phyloP scores from a whole-genome alignment of 2,329 filamentous ascomycete genomes.

The Helotiales sp. region DNA sequence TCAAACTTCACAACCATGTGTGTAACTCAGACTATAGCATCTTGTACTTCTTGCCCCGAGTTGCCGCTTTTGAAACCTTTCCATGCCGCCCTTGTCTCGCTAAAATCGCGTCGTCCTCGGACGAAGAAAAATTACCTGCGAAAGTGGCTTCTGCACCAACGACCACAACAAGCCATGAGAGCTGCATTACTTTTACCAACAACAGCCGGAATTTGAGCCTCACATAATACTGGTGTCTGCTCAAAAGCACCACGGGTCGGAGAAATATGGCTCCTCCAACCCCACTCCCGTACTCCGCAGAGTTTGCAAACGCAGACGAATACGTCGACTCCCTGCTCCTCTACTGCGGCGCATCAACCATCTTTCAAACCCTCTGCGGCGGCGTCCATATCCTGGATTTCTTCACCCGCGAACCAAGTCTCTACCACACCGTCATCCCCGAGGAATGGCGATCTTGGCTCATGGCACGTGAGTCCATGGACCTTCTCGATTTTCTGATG shows the following conservation, averaged over 20 bases:
- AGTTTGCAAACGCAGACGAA: slow-evolving; percentile 68
- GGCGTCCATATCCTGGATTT: slow-evolving; percentile 98
- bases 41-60: background rate
- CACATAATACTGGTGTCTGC: background rate
- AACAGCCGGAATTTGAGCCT: background rate
- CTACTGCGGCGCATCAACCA: slow-evolving; percentile 71
- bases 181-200: background rate
- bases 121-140: background rate
- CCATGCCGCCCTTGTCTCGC: too few relatives aligned
- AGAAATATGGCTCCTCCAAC: slow-evolving; percentile 29
- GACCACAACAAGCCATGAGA: background rate
- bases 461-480: slow-evolving; percentile 66
- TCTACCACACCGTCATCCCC: slow-evolving; percentile 78
- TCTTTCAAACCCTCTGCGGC: slow-evolving; percentile 88
- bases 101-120: background rate
- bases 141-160: background rate
- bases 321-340: slow-evolving; percentile 78
- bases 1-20: too few relatives aligned
- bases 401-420: slow-evolving; percentile 79
- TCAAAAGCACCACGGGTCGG: background rate
- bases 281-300: slow-evolving; percentile 28
- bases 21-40: too few relatives aligned
- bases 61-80: background rate
- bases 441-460: slow-evolving; percentile 82
- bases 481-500: slow-evolving; percentile 78